Base-by-base conservation (phyloP, 2,329 filamentous ascomycete species). In the Canariomyces notabilis region DNA sequence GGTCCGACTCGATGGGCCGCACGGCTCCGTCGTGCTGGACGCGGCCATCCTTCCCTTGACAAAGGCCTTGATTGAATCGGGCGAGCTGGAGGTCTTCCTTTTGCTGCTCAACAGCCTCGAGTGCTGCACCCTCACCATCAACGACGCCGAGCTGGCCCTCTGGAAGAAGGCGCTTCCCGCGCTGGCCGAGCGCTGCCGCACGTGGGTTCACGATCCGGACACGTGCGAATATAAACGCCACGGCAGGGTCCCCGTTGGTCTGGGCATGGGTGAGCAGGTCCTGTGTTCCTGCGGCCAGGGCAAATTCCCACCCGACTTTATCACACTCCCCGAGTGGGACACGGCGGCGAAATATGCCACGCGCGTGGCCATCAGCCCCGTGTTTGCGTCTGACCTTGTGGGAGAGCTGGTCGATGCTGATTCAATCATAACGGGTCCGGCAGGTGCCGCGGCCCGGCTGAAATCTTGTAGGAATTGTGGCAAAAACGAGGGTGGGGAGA, bases 291-390 rank as follows among this genome's bases (percentile, higher is more conserved):
- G 74, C 38, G 72, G 73, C 21, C 57, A 64, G 15, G 74, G 73
- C 0, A 54, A 60, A 21, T 48, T 76, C 5, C 72, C 72, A 0
- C 49, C 62, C 0, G 42, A 58, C 36, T 79, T 67, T 43, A 52
- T 68, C 32, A 46, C 57, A 3, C 39, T 75, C 6, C 71, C 72
- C 0, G 64, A 67, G 15, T 74, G 74, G 66, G 65, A 73, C 0
- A 62, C 57, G 7, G 67, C 67, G 9, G 62, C 64, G 1, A 59
- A 64, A 44, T 62, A 70, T 39, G 69, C 74, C 21, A 76, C 80
- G 21, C 71, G 81, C 5, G 64, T 79, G 5, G 77, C 76, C 4
- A 76, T 83, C 53, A 82, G 78, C 45, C 77, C 77, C 0, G 62
- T 66, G 0, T 83, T 71, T 56, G 62, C 73, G 7, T 64, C 67